phyloP scores from a whole-genome alignment of 106 monocot genomes.

The Apostasia shenzhenica region DNA sequence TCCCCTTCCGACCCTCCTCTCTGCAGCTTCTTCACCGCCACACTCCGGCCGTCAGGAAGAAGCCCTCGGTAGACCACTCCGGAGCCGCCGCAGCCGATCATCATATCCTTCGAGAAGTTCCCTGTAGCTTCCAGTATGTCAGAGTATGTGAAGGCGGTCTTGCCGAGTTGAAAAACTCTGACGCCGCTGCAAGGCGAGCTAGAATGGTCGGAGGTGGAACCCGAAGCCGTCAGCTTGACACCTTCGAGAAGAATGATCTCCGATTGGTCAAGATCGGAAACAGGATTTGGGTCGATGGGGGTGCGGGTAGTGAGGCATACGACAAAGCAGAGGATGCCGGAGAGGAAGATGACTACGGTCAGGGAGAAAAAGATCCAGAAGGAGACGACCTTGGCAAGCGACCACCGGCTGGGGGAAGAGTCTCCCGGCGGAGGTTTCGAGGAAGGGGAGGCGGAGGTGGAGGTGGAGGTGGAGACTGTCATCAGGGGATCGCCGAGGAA shows the following conservation, averaged over 20 bases:
- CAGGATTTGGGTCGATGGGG: slow-evolving; percentile 18
- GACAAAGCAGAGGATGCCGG: slow-evolving; percentile 18
- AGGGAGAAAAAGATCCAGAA: slow-evolving; percentile 41
- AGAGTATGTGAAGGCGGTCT: slow-evolving; percentile 50
- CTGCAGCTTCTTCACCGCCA: slow-evolving; percentile 72
- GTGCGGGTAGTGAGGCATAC: slow-evolving; percentile 9
- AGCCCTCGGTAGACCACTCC: slow-evolving; percentile 66
- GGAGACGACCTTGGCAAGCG: slow-evolving; percentile 5
- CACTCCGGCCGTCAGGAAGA: slow-evolving; percentile 53
- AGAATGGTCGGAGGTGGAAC: not conserved
- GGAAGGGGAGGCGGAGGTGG: too few species aligned
- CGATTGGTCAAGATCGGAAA: slow-evolving; percentile 3
- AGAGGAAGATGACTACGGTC: slow-evolving; percentile 14
- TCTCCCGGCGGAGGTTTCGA: not conserved
- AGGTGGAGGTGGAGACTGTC: not conserved
- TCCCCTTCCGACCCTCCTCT: slow-evolving; percentile 30
- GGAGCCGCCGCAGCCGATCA: slow-evolving; percentile 65
- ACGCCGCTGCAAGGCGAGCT: slow-evolving; percentile 5
- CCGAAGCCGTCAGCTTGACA: slow-evolving; percentile 16
- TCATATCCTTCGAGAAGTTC: slow-evolving; percentile 44
- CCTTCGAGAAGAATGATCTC: not conserved
- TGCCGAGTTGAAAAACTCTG: slow-evolving; percentile 40
- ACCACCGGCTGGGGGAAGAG: not conserved
- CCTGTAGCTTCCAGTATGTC: slow-evolving; percentile 63
- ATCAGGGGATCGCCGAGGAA: slow-evolving; percentile 77